Base-by-base conservation (phyloP, 495 filamentous ascomycete species). In the Cladorrhinum samala region DNA sequence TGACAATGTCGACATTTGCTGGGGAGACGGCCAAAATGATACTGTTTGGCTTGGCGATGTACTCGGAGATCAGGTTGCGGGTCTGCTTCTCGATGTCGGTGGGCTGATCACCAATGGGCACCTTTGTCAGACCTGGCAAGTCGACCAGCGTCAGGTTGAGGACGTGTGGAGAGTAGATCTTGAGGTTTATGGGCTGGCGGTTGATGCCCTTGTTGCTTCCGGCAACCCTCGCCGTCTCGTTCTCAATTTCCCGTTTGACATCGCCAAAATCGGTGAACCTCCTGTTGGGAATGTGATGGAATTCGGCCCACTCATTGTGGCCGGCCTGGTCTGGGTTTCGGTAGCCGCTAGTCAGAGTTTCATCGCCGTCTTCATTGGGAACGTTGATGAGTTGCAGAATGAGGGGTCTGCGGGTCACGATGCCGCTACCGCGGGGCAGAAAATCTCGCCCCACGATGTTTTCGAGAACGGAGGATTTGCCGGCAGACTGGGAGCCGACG, bases 51-150 rank as follows among this genome's bases (percentile, higher is more conserved):
- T 99, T 99, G 9, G 93, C 93, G 59, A 96, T 99, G 63, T 99
- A 99, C 74, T 99, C 93, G 50, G 91, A 83, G 55, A 99, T 99
- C 53, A 99, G 79, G 50, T 90, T 95, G 39, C 94, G 83, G 3
- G 94, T 99, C 71, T 99, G 93, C 69, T 97, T 97, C 73, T 99
- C 93, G 60, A 99, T 99, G 67, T 99, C 93, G 55, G 88, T 84
- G 17, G 93, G 93, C 70, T 99, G 93, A 67, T 99, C 93, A 49
- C 93, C 93, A 68, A 99, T 99, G 17, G 93, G 94, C 55, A 90
- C 86, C 77, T 99, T 99, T 50, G 93, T 99, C 57, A 99, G 73
- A 48, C 93, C 93, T 9, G 93, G 93, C 56, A 99, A 69, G 76
- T 99, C 93, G 52, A 99, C 94, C 60, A 99, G 76, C 8, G 93